Evolutionary conservation across 441 rosid species (phyloP).

Genomic region (Populus hybrid): DNA sequence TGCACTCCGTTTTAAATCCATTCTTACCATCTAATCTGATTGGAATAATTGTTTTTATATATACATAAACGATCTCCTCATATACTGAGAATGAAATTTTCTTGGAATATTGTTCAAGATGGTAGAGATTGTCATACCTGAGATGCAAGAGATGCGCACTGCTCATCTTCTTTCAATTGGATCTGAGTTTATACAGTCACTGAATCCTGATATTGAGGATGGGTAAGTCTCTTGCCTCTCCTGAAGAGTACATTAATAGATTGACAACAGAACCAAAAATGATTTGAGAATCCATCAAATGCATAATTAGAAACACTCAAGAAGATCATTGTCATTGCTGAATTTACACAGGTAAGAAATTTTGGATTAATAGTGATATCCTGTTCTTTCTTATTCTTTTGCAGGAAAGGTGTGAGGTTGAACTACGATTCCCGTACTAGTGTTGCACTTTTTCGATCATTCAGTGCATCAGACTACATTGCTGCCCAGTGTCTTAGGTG

Average conservation of each 20-base stretch:
- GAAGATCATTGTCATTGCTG: neutral
- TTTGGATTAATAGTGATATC: constrained; percentile 17
- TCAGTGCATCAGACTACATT: constrained; percentile 74
- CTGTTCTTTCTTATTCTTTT: constrained; percentile 18
- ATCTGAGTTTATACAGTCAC: constrained; percentile 36
- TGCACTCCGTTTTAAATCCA: neutral
- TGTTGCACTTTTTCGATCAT: constrained; percentile 67
- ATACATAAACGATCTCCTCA: neutral
- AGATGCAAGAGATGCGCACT: constrained; percentile 73
- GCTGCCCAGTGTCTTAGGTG: constrained; percentile 81
- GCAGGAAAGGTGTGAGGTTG: constrained; percentile 58
- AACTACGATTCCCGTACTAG: constrained; percentile 64
- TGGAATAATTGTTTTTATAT: neutral
- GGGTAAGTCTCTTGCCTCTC: constrained; percentile 49
- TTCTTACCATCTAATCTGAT: neutral
- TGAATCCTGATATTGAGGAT: constrained; percentile 57
- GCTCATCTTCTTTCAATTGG: constrained; percentile 85
- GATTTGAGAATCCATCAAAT: neutral
- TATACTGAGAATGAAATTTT: constrained; percentile 8
- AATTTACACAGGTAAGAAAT: neutral
- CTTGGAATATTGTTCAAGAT: constrained; percentile 39
- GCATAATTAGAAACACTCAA: neutral
- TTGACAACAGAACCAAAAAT: neutral
- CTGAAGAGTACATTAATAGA: neutral
- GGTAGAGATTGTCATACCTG: constrained; percentile 80